phyloP scores from a whole-genome alignment of 306 rosid species.

The peach (Prunus persica) region Prunus_persica_NCBIv2 NC_034010.1:20620001-20620500 shows the following conservation, averaged over 20 bases:
- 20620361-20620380: background rate
- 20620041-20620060: constrained; percentile 92
- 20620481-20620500: background rate
- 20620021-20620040: constrained; percentile 81
- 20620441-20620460: background rate
- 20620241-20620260: background rate
- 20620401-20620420: background rate
- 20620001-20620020: constrained; percentile 90
- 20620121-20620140: background rate
- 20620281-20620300: background rate
- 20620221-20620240: background rate
- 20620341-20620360: background rate
- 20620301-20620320: too few species aligned
- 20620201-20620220: background rate
- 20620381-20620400: background rate
- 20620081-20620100: constrained; percentile 31
- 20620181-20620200: background rate
- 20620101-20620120: background rate
- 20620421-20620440: background rate
- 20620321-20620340: background rate
- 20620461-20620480: background rate
- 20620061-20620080: constrained; percentile 96
- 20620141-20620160: background rate
- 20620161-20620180: background rate
- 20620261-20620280: background rate